Base-by-base conservation (phyloP, 2,329 filamentous ascomycete genomes). In the Epichloe hybrida region DNA sequence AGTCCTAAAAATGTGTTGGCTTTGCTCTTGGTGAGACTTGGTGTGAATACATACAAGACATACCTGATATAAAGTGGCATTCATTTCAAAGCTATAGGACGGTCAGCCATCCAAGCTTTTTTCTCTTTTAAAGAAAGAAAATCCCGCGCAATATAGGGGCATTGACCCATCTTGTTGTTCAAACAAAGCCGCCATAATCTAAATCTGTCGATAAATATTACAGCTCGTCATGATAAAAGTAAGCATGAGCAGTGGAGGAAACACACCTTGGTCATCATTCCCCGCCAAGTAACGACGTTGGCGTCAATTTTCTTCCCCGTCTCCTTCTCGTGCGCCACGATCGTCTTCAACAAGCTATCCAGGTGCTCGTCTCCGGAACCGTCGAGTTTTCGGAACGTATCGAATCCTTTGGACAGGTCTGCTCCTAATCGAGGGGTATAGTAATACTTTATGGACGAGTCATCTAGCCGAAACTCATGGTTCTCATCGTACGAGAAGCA, bases 181-280 rank as follows among this genome's bases (percentile, higher is more conserved):
- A 63, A 86, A 97, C 0, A 88, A 86, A 0, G 84, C 74, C 0
- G 83, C 82, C 82, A 97, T 81, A 57, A 98, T 88, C 88, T 95
- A 41, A 13, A 31, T 15, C 3, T 17, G 31, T 50, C 35, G 12
- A 38, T 34, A 12, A 9, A 45, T 40, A 9, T 47, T 44, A 23
- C 12, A 20, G 5, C 21, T 17, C 15, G 7, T n/a, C 23, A n/a
- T 17, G 15, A 5, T 9, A 23, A 39, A 39, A 8, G 21, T 5
- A 39, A 8, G 21, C 3, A n/a, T 21, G 20, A 37, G 17, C 38
- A 34, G 44, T 40, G 23, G 40, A 31, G 31, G 12, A 38, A 21
- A 49, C 67, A 49, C 63, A 90, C 88, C 76, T 96, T 98, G 55
- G 93, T 97, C 84, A 98, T 90, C 88, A 97, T 96, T 38, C 93